Base-by-base conservation (phyloP, 371 early-diverging fungal genomes). In the Lichtheimia ramosa region DNA sequence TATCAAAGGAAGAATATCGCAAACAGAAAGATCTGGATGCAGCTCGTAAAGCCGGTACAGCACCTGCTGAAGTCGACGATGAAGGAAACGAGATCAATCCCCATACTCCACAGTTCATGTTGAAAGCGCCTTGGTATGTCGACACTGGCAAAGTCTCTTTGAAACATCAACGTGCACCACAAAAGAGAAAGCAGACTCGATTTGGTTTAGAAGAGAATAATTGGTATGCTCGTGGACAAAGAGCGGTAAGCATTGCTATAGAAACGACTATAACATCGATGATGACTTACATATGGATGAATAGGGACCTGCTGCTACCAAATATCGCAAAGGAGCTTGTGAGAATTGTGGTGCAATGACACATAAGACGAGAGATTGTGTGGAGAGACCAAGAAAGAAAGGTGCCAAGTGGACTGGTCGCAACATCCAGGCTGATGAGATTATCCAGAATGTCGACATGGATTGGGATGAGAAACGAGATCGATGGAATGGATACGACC, bases 401-500 rank as follows among this genome's bases (percentile, higher is more conserved):
- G 94, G 93, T 13, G 98, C 99, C 0, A 90, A 89, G 69, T 94
- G 90, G 90, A 91, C 91, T 7, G 92, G 91, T 49, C 80, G 86
- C 62, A 86, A 92, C 59, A 91, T 97, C 60, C 81, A 85, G 43
- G 83, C 91, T 5, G 96, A 96, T 71, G 96, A 98, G 64, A 79
- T 87, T 23, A 71, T 96, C n/a, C 84, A 85, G 59, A 66, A 85
- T n/a, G 78, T 93, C 7, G 80, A 89, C n/a, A 71, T 95, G 34
- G 84, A 88, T 54, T 98, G 92, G 81, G 99, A 97, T 63, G 96
- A 91, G 18, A 98, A 98, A 69, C 82, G 98, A 42, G 99, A 98
- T 82, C 88, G 94, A 21, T 97, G 97, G 97, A 96, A 96, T 58
- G 97, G 96, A 8, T 98, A 97, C 70, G 95, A 98, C 72, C 84